These are phyloP conservation scores for Aspergillus amoenus DNA, from an alignment of 2,329 filamentous ascomycete genomes.

Conservation along the genomic window DNA sequence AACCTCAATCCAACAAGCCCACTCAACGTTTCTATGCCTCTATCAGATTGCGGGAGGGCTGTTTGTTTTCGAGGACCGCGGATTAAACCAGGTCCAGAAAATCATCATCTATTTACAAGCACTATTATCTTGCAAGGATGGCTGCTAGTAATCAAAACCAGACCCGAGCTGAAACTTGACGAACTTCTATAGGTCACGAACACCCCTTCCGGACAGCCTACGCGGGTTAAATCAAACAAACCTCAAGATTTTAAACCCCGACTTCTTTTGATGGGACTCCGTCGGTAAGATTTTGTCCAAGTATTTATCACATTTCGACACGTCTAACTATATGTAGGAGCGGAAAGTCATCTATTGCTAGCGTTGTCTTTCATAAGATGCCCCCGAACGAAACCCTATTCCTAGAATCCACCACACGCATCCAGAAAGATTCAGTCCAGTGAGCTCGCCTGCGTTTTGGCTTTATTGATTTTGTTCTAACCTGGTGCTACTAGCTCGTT, in stretches of 20 bases:
- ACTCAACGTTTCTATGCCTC: not conserved
- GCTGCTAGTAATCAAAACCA: not conserved
- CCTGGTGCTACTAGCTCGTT: constrained; percentile 68
- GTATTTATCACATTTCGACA: not conserved
- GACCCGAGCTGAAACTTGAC: constrained; percentile 12
- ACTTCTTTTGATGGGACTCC: constrained; percentile 89
- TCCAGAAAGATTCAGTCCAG: constrained; percentile 95
- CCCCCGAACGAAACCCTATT: constrained; percentile 94
- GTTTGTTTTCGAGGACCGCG: not conserved
- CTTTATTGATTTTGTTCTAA: not conserved
- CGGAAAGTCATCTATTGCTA: constrained; percentile 97
- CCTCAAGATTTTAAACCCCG: constrained; percentile 70
- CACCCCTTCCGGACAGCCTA: constrained; percentile 23
- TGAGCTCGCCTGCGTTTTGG: constrained; percentile 49
- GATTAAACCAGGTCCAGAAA: constrained; percentile 10
- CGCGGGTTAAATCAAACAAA: constrained; percentile 37
- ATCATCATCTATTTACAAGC: constrained; percentile 3
- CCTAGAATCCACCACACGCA: constrained; percentile 88
- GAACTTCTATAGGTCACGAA: constrained; percentile 34
- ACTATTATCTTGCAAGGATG: not conserved
- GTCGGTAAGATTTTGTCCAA: constrained; percentile 62
- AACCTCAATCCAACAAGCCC: not conserved
- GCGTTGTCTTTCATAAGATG: constrained; percentile 98
- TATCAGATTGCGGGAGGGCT: not conserved
- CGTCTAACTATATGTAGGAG: constrained; percentile 60